Percentiles rank a stretch among this genome's conserved stretches.
These are phyloP conservation scores for Tylopilus felleus DNA, from an alignment of 768 basidiomycete genomes.

Conservation along the genomic window DNA sequence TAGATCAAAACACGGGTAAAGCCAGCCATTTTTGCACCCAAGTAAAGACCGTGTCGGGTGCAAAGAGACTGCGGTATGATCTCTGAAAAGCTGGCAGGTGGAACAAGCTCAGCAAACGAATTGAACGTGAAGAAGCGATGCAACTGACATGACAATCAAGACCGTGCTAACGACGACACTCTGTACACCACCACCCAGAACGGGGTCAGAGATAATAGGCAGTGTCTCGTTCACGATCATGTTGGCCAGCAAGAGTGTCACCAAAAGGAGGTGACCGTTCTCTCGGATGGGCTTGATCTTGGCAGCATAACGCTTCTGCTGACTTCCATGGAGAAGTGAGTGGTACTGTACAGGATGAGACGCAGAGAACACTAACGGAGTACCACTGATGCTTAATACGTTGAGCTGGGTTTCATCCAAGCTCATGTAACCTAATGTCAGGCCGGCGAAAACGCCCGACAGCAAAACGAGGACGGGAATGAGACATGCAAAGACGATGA, in stretches of 20 bases:
- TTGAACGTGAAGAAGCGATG: neutral
- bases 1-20: slow-evolving; percentile 68
- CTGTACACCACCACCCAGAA: slow-evolving; percentile 75
- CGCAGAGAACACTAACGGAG: slow-evolving; percentile 52
- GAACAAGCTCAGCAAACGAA: neutral
- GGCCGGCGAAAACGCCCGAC: slow-evolving; percentile 86
- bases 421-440: slow-evolving; percentile 91
- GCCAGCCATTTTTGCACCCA: slow-evolving; percentile 83
- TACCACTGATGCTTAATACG: slow-evolving; percentile 82
- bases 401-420: slow-evolving; percentile 90
- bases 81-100: slow-evolving; percentile 67
- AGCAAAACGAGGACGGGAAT: slow-evolving; percentile 81
- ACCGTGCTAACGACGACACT: slow-evolving; percentile 81
- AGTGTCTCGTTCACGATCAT: slow-evolving; percentile 92
- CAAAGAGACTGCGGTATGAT: slow-evolving; percentile 93
- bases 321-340: slow-evolving; percentile 36
- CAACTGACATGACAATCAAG: slow-evolving; percentile 80
- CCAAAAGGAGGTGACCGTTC: slow-evolving; percentile 79
- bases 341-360: neutral
- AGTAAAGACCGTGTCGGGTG: slow-evolving; percentile 83
- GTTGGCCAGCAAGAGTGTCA: slow-evolving; percentile 80
- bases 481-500: slow-evolving; percentile 49
- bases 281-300: slow-evolving; percentile 85
- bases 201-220: slow-evolving; percentile 76
- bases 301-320: slow-evolving; percentile 76